Evolutionary conservation across 1,284 basidiomycete genomes (phyloP), one percentile per base, ranked within the genome.

Genomic region (Paramarasmius palmivorus): DNA sequence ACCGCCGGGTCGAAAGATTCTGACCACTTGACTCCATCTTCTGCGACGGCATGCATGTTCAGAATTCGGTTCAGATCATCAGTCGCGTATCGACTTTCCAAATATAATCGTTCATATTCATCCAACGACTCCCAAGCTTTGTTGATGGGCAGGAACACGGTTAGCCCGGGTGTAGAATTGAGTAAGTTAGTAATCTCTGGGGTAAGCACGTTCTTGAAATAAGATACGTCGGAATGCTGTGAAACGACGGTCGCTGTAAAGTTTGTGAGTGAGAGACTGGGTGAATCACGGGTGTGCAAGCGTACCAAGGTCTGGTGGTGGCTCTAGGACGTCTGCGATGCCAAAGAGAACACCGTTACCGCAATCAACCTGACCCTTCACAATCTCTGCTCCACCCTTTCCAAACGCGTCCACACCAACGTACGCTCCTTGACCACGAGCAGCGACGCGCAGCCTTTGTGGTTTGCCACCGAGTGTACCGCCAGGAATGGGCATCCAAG

Each of bases 131-230:
- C 74, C 83, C 86, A 98, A 9, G 97, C 95, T 22, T 81, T 73
- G 64, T 97, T 83, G 14, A 88, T 77, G 0, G 97, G 96, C 2
- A 97, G 79, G 68, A 99, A 99, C 35, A 99, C 63, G 0, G 96
- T 98, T 32, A 97, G 73, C 63, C 90, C 86, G 0, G 92, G 73
- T 0, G 82, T 84, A 46, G 71, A 71, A 54, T 84, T 84, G 36
- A 93, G 74, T 34, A 79, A 71, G n/a, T 69, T 63, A 38, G 72
- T 63, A 38, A 88, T 77, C 42, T 81, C 77, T 1, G 80, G 68
- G 3, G 84, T 89, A 52, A 89, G 68, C 51, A 91, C 81, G 54
- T 77, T 80, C 56, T 80, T 69, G 57, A 93, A 85, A 69, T 92
- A 93, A 14, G 85, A 83, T 25, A 92, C 68, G 1, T 82, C 78